Evolutionary conservation across 352 stramenopile species (phyloP), one percentile per base, ranked within the genome.

Genomic region (Phytophthora pinifolia): DNA sequence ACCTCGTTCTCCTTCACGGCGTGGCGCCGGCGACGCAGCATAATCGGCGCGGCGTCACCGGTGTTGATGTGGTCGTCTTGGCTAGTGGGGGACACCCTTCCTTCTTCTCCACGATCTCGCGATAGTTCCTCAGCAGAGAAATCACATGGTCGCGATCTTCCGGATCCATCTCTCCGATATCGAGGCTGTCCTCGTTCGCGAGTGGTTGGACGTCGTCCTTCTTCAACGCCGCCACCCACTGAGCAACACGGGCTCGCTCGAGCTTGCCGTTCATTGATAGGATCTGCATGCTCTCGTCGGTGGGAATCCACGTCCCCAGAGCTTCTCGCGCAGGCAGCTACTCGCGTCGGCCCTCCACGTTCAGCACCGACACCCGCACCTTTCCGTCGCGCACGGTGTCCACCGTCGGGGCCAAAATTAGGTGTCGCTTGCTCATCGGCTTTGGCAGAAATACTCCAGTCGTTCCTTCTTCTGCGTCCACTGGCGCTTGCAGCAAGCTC

Each of bases 231-330:
- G 34, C 34, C 13, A 38, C 22, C 39, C 39, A 34, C 4, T 31
- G 5, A 46, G 39, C 41, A 22, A 46, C 39, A 20, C 39, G 39
- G 1, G n/a, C 9, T 4, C 41, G 12, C 4, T 47, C 41, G 1
- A 47, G 27, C 27, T 47, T 27, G 6, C 42, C n/a, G 6, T 52
- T 33, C 6, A 41, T 7, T 2, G 41, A 13, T n/a, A 70, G 25
- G 3, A 62, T 15, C 35, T 65, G 2, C 46, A 70, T 53, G n/a
- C 39, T 44, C 1, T 48, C 34, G 5, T 57, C 34, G 4, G 54
- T 30, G 1, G 62, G 62, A 12, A 70, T 45, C 62, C 55, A 70
- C 13, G 22, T 50, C 1, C 62, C 51, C 0, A 70, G 32, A 10
- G 18, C 29, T 10, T 37, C 17, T 35, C 46, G 34, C 18, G 51